Evolutionary conservation across 2,329 filamentous ascomycete genomes (phyloP).

Genomic region (Xenoacremonium recifei): DNA sequence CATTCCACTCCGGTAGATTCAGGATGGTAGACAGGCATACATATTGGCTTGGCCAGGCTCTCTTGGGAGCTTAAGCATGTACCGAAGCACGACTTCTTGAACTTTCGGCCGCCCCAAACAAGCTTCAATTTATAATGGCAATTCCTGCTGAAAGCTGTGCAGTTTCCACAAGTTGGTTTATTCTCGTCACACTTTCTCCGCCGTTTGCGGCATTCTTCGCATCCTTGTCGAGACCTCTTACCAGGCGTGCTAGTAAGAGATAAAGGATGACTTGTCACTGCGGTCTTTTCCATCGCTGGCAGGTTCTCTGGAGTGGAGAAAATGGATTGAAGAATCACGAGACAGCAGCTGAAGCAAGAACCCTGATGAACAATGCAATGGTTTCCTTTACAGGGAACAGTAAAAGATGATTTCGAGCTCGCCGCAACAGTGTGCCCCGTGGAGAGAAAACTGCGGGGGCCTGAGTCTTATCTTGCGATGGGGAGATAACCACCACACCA

Average conservation of each 20-base stretch:
- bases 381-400: no score
- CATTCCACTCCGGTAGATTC: background rate
- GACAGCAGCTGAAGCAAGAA: background rate
- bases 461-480: no score
- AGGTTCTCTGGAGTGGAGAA: background rate
- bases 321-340: background rate
- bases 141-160: slow-evolving; percentile 10
- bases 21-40: background rate
- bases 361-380: background rate
- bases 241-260: slow-evolving; percentile 24
- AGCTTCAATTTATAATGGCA: slow-evolving; percentile 25
- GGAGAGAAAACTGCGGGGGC: no score
- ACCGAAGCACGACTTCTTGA: slow-evolving; percentile 2
- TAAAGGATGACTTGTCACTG: no score
- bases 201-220: slow-evolving; percentile 27
- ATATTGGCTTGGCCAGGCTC: background rate
- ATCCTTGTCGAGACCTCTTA: slow-evolving; percentile 25
- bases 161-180: slow-evolving; percentile 25
- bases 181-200: slow-evolving; percentile 27
- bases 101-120: slow-evolving; percentile 18
- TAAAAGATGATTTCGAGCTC: no score
- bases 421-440: no score
- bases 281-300: background rate
- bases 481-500: no score
- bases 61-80: background rate